Conservation (phyloP, 768 basidiomycete genomes). For the Rossbeevera mucosa region DNA sequence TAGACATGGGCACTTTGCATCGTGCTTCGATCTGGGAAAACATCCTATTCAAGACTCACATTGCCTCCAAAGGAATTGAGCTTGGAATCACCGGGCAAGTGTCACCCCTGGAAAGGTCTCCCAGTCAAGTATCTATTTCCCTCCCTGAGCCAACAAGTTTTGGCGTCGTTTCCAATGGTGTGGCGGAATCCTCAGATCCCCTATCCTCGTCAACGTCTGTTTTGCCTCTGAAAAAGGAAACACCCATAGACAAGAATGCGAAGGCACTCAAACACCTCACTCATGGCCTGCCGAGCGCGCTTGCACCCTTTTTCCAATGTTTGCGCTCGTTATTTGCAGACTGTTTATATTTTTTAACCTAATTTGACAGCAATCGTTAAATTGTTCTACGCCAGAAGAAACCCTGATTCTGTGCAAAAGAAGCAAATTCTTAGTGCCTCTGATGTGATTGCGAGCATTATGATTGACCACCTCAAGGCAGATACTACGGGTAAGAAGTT, state of each 20-base stretch:
- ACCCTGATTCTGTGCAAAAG: conserved; percentile 68
- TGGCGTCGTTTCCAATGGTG: conserved; percentile 29
- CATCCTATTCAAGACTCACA: conserved; percentile 62
- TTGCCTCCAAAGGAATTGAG: conserved; percentile 52
- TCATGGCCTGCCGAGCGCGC: conserved; percentile 65
- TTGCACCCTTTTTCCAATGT: conserved; percentile 89
- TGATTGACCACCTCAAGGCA: conserved; percentile 64
- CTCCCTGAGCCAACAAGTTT: conserved; percentile 38
- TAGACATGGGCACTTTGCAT: conserved; percentile 74
- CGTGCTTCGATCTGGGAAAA: conserved; percentile 85
- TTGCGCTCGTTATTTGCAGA: conserved; percentile 16
- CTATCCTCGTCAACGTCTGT: conserved; percentile 21
- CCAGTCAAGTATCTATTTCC: conserved; percentile 39
- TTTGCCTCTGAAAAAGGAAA: conserved; percentile 36
- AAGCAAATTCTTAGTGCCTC: conserved; percentile 74
- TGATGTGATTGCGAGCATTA: conserved; percentile 61
- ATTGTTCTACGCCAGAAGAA: conserved; percentile 78
- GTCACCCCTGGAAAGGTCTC: conserved; percentile 47
- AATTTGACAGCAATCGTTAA: conserved; percentile 67
- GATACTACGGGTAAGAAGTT: conserved; percentile 47
- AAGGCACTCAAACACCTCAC: conserved; percentile 76
- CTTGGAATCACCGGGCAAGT: conserved; percentile 38
- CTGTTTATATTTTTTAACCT: conserved; percentile 10
- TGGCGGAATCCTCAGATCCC: conserved; percentile 21
- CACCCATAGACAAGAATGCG: conserved; percentile 59